Percentiles rank a stretch among this genome's conserved stretches.
Conservation (phyloP, 129 eudicot genomes). For the Saussurea involucrata region DNA sequence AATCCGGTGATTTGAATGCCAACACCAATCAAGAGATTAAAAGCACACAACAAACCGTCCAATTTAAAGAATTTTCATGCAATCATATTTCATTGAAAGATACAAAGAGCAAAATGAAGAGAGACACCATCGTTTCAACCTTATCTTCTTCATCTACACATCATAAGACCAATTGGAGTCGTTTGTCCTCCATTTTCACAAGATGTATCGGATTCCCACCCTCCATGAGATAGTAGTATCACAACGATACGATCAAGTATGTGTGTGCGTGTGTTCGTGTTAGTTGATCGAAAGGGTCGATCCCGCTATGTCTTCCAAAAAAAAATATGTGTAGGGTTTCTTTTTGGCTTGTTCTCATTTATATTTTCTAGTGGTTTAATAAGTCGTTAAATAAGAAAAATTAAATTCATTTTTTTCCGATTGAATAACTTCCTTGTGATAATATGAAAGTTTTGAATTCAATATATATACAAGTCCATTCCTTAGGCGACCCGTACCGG, state of each 20-base stretch:
- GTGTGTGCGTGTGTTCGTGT: no score
- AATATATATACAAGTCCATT: background rate
- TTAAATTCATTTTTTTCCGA: background rate
- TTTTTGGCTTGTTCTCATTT: background rate
- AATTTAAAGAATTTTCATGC: background rate
- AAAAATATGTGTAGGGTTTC: background rate
- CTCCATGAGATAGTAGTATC: background rate
- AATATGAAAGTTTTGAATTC: background rate
- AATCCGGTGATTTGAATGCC: constrained; percentile 18
- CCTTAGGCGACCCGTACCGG: no score
- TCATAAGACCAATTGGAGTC: constrained; percentile 24
- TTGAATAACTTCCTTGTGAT: background rate
- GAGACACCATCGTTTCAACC: background rate
- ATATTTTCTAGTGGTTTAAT: background rate
- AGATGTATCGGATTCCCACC: constrained; percentile 31
- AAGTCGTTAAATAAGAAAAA: background rate
- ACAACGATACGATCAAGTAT: background rate
- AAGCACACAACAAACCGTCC: background rate
- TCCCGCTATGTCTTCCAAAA: no score
- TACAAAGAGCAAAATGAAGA: background rate
- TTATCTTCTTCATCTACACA: constrained; percentile 18
- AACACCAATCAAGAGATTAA: background rate
- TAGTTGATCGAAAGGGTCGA: no score
- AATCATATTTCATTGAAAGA: background rate
- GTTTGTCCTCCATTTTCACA: constrained; percentile 37